These are phyloP conservation scores for Ramaria sp. DNA, from an alignment of 768 basidiomycete genomes.

Conservation along the genomic window DNA sequence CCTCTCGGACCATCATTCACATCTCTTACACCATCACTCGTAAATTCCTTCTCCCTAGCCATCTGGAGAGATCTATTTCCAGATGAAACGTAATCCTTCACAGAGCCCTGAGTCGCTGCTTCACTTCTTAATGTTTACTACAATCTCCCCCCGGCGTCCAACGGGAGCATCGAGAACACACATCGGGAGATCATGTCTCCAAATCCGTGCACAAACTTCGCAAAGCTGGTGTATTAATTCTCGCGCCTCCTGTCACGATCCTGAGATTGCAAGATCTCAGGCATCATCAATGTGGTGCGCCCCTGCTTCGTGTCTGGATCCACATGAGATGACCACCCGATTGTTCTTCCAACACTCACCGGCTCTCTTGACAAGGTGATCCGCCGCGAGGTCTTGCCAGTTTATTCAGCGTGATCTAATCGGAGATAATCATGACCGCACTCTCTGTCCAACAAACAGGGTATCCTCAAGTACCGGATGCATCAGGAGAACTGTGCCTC, in stretches of 20 bases:
- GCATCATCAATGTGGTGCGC: neutral
- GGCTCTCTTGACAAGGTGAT: too few species aligned
- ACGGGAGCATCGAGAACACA: neutral
- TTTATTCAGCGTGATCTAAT: too few species aligned
- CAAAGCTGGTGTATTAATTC: neutral
- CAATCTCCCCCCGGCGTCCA: neutral
- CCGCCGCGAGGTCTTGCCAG: too few species aligned
- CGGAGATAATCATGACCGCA: too few species aligned
- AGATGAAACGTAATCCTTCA: neutral
- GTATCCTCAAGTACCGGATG: too few species aligned
- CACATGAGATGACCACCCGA: neutral
- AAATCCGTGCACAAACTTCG: neutral
- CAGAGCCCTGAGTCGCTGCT: neutral
- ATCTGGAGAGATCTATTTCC: neutral
- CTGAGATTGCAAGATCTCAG: neutral
- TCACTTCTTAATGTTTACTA: neutral
- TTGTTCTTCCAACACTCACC: neutral
- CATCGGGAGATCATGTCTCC: neutral
- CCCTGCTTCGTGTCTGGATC: neutral
- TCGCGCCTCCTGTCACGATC: neutral
- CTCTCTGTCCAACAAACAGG: too few species aligned
- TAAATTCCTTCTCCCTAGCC: neutral
- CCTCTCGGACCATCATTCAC: too few species aligned
- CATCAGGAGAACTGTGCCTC: too few species aligned
- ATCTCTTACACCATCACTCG: too few species aligned